Conservation (phyloP, 1,139 yeast species). For the Blastobotrys indianensis region DNA sequence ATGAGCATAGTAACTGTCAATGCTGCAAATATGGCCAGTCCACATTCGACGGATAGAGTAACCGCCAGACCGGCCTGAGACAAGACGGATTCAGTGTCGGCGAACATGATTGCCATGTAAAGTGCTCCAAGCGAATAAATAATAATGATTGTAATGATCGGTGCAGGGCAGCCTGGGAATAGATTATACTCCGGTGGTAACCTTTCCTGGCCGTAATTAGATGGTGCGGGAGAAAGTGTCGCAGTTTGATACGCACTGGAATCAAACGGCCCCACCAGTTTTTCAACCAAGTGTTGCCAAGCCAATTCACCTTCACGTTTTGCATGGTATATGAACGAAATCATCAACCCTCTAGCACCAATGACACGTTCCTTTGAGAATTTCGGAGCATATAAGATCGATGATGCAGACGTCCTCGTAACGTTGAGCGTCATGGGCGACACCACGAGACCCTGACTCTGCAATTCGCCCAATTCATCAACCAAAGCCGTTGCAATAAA, state of each 20-base stretch:
- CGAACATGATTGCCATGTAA: conserved; percentile 43
- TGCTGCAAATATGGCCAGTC: conserved; percentile 45
- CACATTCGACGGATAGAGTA: conserved; percentile 54
- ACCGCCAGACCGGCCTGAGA: conserved; percentile 54
- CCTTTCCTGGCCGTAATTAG: background rate
- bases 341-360: conserved; percentile 17
- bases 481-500: conserved; percentile 13
- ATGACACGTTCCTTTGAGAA: background rate
- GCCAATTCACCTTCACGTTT: conserved; percentile 14
- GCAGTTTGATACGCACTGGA: background rate
- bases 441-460: conserved; percentile 2
- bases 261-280: background rate
- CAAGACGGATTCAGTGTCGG: conserved; percentile 50
- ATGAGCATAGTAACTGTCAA: conserved; percentile 45
- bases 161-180: conserved; percentile 19
- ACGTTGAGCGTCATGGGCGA: conserved; percentile 11
- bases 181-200: conserved; percentile 12
- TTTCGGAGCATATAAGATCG: conserved; percentile 6
- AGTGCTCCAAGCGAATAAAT: conserved; percentile 32
- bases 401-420: conserved; percentile 8
- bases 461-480: conserved; percentile 6
- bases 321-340: conserved; percentile 19
- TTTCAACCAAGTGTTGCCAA: conserved; percentile 7
- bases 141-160: conserved; percentile 12
- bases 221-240: conserved; percentile 5